A percentile compares a stretch with the other conserved stretches of the same genome.
Evolutionary conservation across 148 eudicot species (phyloP).

Genomic region (Beta vulgaris): DNA sequence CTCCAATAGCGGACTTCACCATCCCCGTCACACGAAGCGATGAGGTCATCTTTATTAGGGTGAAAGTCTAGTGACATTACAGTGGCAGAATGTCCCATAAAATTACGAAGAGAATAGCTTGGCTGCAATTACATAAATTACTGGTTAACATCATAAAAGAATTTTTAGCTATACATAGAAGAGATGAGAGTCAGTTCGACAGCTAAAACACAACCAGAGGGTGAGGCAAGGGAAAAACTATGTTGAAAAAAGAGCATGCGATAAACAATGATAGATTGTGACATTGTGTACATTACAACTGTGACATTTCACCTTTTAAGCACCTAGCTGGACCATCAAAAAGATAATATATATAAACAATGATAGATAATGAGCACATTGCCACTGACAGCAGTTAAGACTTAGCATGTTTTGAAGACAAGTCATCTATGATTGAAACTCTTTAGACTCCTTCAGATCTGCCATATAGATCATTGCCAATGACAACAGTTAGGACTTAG

Average conservation of each 20-base stretch:
- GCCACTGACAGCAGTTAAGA: neutral
- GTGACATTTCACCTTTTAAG: neutral
- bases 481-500: neutral
- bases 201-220: neutral
- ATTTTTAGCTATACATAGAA: neutral
- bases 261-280: neutral
- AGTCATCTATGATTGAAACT: neutral
- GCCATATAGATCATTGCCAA: neutral
- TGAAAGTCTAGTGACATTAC: constrained; percentile 82
- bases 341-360: no score
- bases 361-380: no score
- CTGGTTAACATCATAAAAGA: constrained; percentile 6
- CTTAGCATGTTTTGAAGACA: neutral
- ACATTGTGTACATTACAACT: neutral
- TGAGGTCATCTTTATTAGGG: constrained; percentile 74
- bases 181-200: neutral
- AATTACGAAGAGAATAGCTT: constrained; percentile 66
- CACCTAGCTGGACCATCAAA: neutral
- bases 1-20: constrained; percentile 91
- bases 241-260: neutral
- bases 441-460: neutral
- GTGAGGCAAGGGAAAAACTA: neutral
- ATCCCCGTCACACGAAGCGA: constrained; percentile 78
- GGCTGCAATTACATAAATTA: constrained; percentile 45
- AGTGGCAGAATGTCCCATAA: constrained; percentile 70